Evolutionary conservation across 441 rosid genomes (phyloP).

Genomic region (Corymbia calophylla): DNA sequence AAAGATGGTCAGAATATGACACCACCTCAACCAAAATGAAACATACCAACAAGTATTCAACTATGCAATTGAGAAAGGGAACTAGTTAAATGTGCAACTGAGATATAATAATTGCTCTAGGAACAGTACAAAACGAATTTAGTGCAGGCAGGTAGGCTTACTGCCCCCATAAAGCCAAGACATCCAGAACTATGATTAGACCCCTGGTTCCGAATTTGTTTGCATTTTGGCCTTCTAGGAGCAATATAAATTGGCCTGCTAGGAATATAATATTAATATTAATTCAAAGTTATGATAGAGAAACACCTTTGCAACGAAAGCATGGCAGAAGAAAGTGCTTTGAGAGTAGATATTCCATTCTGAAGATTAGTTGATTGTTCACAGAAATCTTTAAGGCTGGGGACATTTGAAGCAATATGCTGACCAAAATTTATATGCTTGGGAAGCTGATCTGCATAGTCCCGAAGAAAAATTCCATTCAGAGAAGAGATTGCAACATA

Average conservation of each 20-base stretch:
- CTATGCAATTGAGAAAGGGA: neutral
- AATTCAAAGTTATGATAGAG: neutral
- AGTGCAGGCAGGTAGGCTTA: neutral
- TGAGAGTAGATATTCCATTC: slow-evolving; percentile 44
- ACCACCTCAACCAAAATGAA: neutral
- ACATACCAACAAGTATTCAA: neutral
- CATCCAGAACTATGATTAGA: neutral
- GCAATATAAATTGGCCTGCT: neutral
- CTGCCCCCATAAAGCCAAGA: neutral
- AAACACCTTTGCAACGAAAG: slow-evolving; percentile 65
- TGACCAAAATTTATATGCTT: slow-evolving; percentile 56
- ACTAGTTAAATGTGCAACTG: neutral
- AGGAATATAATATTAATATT: neutral
- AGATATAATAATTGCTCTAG: neutral
- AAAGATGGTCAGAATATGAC: slow-evolving; percentile 1
- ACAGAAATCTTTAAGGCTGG: slow-evolving; percentile 55
- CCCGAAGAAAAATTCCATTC: slow-evolving; percentile 9
- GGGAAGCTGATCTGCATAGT: slow-evolving; percentile 65
- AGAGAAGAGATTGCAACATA: neutral
- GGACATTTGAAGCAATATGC: slow-evolving; percentile 58
- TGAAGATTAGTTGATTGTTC: slow-evolving; percentile 37
- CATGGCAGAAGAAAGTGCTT: slow-evolving; percentile 78
- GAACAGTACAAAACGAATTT: neutral
- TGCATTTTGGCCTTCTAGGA: neutral
- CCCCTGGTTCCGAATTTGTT: neutral